Evolutionary conservation across 2,329 filamentous ascomycete genomes (phyloP), one percentile per base, ranked within the genome.

Genomic region (Diaporthe citri): DNA sequence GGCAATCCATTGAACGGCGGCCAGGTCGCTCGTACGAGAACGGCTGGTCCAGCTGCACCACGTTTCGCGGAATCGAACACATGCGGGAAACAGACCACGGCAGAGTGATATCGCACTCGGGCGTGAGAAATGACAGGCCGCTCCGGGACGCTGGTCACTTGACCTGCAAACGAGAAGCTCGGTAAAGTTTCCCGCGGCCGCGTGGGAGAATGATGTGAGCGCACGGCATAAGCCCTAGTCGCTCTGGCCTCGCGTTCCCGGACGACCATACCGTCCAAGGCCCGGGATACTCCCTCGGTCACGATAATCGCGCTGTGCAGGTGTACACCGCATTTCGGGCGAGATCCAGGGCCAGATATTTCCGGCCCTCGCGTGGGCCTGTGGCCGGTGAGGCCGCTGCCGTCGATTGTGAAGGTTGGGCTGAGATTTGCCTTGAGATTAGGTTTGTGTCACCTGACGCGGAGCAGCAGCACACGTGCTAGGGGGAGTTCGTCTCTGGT

Each of bases 321-420:
- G 34, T 20, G n/a, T 62, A 52, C 70, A 72, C 70, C 70, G 56
- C 71, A 72, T 72, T 48, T 56, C 71, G 71, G 71, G 71, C 60
- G 71, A 64, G 71, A 46, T 69, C 64, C 48, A 69, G 41, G n/a
- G 34, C 34, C 62, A 55, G 48, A 67, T 52, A 67, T 10, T 39
- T 52, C 46, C 64, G 48, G 46, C 4, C 48, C 43, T 67, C 64
- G 62, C 43, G 31, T 67, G 43, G 62, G 62, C 31, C 28, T 52
- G 62, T 67, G 62, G 62, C 43, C 46, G 43, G 46, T 52, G 31
- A 60, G 15, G 25, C n/a, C 20, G 60, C 41, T 43, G 12, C 43
- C 34, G 57, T 31, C 36, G 25, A 55, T 36, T 41, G 4, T 62
- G 25, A 25, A 34, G 36, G n/a, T 52, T 34, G 36, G 51, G 57